These are phyloP conservation scores for Paecilomyces formosus DNA, from an alignment of 2,329 filamentous ascomycete genomes.

Conservation along the genomic window DNA sequence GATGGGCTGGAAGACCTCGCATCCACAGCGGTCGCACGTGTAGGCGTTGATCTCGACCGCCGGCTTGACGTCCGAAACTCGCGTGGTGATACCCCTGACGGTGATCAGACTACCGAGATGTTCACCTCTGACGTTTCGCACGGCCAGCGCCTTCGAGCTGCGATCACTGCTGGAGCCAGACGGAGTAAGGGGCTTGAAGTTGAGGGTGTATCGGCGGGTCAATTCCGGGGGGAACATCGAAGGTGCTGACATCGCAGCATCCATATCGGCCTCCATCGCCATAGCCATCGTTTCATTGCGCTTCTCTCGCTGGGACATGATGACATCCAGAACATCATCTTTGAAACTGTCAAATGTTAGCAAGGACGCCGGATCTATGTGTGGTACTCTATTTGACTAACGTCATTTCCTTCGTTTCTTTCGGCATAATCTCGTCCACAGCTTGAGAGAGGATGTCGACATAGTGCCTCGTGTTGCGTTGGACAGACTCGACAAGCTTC, in stretches of 20 bases:
- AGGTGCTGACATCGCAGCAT: slow-evolving; percentile 54
- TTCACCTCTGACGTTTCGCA: slow-evolving; percentile 85
- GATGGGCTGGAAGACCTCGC: slow-evolving; percentile 95
- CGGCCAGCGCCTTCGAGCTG: slow-evolving; percentile 64
- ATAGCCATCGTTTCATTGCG: slow-evolving; percentile 71
- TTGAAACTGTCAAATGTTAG: slow-evolving; percentile 63
- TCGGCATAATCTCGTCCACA: slow-evolving; percentile 78
- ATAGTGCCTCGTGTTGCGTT: slow-evolving; percentile 89
- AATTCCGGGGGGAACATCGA: slow-evolving; percentile 86
- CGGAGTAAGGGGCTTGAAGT: slow-evolving; percentile 85
- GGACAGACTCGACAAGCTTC: slow-evolving; percentile 65
- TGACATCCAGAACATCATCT: slow-evolving; percentile 91
- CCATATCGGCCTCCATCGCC: slow-evolving; percentile 57
- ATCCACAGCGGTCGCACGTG: slow-evolving; percentile 91
- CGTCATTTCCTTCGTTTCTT: slow-evolving; percentile 68
- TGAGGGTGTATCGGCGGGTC: slow-evolving; percentile 86
- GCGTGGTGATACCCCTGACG: slow-evolving; percentile 84
- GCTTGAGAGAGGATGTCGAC: slow-evolving; percentile 85
- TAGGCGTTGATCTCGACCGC: slow-evolving; percentile 97
- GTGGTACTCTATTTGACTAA: slow-evolving; percentile 35
- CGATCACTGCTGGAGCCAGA: slow-evolving; percentile 57
- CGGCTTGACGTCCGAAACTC: slow-evolving; percentile 96
- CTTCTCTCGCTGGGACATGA: slow-evolving; percentile 84
- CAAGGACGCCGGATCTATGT: not conserved
- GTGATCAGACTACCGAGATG: slow-evolving; percentile 92